A percentile compares a stretch with the other conserved stretches of the same genome.
Conservation (phyloP, 495 filamentous ascomycete genomes). For the Cairneyella variabilis region DNA sequence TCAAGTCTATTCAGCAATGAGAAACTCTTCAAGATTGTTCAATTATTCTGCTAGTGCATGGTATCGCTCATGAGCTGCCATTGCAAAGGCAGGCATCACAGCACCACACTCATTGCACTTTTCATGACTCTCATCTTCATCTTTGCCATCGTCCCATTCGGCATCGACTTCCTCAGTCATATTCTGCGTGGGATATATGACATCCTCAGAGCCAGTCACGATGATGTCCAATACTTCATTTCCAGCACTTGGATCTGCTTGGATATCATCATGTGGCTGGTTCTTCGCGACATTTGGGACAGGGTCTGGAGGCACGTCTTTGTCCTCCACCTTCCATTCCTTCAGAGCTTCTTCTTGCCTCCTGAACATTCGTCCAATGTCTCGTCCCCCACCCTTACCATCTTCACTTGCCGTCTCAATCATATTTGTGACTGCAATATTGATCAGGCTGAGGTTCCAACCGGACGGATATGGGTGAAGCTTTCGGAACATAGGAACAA, state of each 20-base stretch:
- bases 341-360: slow-evolving; percentile 60
- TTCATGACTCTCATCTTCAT: slow-evolving; percentile 23
- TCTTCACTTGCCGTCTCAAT: slow-evolving; percentile 52
- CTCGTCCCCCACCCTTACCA: slow-evolving; percentile 41
- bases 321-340: slow-evolving; percentile 57
- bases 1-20: too few species aligned
- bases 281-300: not conserved
- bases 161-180: slow-evolving; percentile 19
- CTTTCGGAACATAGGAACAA: slow-evolving; percentile 67
- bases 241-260: slow-evolving; percentile 25
- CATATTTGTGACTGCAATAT: slow-evolving; percentile 87
- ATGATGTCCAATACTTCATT: slow-evolving; percentile 17
- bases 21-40: too few species aligned
- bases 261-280: not conserved
- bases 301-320: slow-evolving; percentile 29
- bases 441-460: slow-evolving; percentile 79
- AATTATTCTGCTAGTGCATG: slow-evolving; percentile 39
- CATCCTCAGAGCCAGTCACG: slow-evolving; percentile 27
- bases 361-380: slow-evolving; percentile 68
- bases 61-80: slow-evolving; percentile 67
- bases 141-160: slow-evolving; percentile 28
- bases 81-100: slow-evolving; percentile 66
- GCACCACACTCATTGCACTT: slow-evolving; percentile 59
- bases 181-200: slow-evolving; percentile 22
- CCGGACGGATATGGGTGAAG: slow-evolving; percentile 57